Evolutionary conservation across 345 rosid species (phyloP), one percentile per base, ranked within the genome.

Genomic region (Populus davidiana): DNA sequence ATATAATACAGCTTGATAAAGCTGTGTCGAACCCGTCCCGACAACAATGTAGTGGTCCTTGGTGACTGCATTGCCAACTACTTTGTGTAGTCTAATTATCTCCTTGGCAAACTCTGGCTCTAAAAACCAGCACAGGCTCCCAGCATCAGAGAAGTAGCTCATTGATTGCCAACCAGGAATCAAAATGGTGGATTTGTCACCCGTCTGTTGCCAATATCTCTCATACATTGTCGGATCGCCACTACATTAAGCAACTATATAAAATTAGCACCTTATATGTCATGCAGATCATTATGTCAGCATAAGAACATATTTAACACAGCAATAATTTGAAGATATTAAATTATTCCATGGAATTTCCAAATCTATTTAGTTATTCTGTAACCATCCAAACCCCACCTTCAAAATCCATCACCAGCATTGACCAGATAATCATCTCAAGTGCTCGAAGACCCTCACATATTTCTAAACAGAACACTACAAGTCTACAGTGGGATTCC

Each of bases 201-300:
- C 96, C 80, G 71, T 80, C 83, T 86, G 77, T 72, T 77, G 85
- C 99, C 98, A 95, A 49, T 85, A 93, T 39, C 61, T 87, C 83
- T 90, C 96, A 49, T 93, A 95, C 89, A 95, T 87, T 1, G 93
- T 93, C 31, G 99, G 99, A 83, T 95, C 98, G 21, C 99, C 99
- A 69, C 99, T 95, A 87, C 84, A 47, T 77, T n/a, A 56, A 71
- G 20, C 73, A 73, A 80, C 72, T 64, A 21, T 11, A 21, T 8
- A 56, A 75, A 43, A 70, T 67, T 25, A 75, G 65, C 7, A 59
- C 47, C 69, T 33, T 18, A 67, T 65, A 73, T 67, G 71, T 59
- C 6, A 20, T 47, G 21, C 36, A 49, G 17, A 8, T 67, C 9
- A 73, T 25, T 25, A 44, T 75, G 43, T 62, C 41, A 33, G 12